Conservation (phyloP, 2,329 filamentous ascomycete genomes). For the Aspergillus fumigatiaffinis region DNA sequence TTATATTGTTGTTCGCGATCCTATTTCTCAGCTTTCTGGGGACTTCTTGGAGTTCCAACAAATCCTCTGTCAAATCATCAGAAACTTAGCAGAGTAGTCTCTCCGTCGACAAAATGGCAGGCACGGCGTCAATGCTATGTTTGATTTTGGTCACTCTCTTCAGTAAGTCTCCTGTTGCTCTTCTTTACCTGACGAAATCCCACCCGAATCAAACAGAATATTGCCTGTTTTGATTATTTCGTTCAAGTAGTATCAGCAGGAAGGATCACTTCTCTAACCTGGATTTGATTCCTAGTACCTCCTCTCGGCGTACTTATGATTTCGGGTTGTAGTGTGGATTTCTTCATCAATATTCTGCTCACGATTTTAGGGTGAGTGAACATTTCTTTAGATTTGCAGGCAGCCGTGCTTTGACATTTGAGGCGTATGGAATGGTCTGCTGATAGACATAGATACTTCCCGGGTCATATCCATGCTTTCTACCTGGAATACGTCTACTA, state of each 20-base stretch:
- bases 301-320: conserved; percentile 62
- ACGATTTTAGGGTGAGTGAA: conserved; percentile 58
- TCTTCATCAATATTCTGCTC: conserved; percentile 64
- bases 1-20: conserved; percentile 24
- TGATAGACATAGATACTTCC: conserved; percentile 56
- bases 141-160: conserved; percentile 47
- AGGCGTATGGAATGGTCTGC: background rate
- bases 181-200: background rate
- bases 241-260: background rate
- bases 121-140: conserved; percentile 36
- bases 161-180: conserved; percentile 28
- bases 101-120: conserved; percentile 24
- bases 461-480: conserved; percentile 75
- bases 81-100: conserved; percentile 1
- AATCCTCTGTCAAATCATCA: conserved; percentile 2
- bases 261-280: background rate
- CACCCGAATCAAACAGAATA: background rate
- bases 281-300: conserved; percentile 49
- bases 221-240: background rate
- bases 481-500: conserved; percentile 83
- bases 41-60: conserved; percentile 14
- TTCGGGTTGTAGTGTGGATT: conserved; percentile 61
- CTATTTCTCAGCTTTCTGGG: conserved; percentile 24
- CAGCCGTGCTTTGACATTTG: no score
- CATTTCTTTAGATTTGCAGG: background rate